phyloP scores from a whole-genome alignment of 176 grass and related monocot species.

The Lolium perenne region DNA sequence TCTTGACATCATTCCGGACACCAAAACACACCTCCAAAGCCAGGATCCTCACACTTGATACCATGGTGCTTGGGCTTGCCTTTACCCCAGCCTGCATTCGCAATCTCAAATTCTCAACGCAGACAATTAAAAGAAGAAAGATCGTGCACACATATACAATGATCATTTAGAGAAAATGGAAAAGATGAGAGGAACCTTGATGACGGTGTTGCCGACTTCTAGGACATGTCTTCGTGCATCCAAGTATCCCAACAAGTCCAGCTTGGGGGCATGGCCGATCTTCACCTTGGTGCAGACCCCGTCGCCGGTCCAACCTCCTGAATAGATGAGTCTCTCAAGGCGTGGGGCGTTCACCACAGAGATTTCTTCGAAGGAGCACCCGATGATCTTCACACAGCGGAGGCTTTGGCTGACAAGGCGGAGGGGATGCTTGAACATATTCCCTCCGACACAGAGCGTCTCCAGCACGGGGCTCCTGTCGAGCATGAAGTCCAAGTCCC shows the following conservation, averaged over 20 bases:
- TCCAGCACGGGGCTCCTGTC: background rate
- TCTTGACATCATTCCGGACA: constrained; percentile 4
- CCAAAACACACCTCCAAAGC: background rate
- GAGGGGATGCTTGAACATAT: background rate
- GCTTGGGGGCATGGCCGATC: background rate
- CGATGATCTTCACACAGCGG: background rate
- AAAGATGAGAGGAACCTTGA: background rate
- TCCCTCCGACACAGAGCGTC: background rate
- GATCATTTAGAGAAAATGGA: background rate
- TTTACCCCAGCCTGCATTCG: background rate
- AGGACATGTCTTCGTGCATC: background rate
- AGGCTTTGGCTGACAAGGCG: background rate
- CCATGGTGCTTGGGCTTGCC: background rate
- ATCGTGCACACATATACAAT: background rate
- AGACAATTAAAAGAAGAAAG: background rate
- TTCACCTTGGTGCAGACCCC: background rate
- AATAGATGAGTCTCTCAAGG: background rate
- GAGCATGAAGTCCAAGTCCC: background rate
- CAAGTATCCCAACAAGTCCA: background rate
- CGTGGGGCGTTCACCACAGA: background rate
- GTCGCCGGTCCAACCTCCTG: background rate
- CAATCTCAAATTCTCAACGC: background rate
- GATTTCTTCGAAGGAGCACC: background rate
- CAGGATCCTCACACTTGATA: background rate
- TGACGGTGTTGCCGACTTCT: background rate